Base-by-base conservation (phyloP, 257 asterid genomes). In the Salvia miltiorrhiza region DNA sequence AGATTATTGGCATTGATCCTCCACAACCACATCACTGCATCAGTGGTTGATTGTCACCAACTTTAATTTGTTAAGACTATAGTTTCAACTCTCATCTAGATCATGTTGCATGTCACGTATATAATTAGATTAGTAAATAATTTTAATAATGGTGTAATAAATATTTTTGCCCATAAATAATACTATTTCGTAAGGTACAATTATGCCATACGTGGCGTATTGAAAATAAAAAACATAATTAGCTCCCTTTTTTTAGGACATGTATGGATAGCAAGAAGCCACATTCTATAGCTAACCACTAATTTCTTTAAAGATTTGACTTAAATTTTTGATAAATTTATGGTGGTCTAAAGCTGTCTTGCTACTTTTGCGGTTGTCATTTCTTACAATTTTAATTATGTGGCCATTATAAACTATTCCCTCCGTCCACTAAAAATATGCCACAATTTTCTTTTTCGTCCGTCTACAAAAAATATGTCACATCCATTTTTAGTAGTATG, bases 81-180 rank as follows among this genome's bases (percentile, higher is more conserved):
- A 33, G 9, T 32, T 35, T 19, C 50, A 41, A 23, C 21, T 43
- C 39, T 14, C 24, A 41, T 43, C 21, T 13, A 63, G 49, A 39
- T 63, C 37, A 62, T n/a, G 65, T 60, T 40, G 20, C 67, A 62
- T 62, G 54, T 62, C 23, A 63, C 21, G 24, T 24, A 63, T 59
- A 16, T 35, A 40, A 19, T 24, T 63, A 63, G 19, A 44, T 16
- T 24, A 32, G 14, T 19, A 32, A 9, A 17, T 9, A 2, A 12
- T 16, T 64, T 17, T 48, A 44, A 16, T 7, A 63, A 13, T 12
- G 54, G 41, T 63, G n/a, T 63, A 64, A 47, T 26, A 47, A 26
- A 26, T 24, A 20, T 11, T 24, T 6, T 53, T 63, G 8, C n/a
- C 14, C 14, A 45, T 26, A 9, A 53, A 50, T 21, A 35, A 21